Evolutionary conservation across 352 stramenopile genomes (phyloP).

Genomic region (Thraustochytrium sp.): DNA sequence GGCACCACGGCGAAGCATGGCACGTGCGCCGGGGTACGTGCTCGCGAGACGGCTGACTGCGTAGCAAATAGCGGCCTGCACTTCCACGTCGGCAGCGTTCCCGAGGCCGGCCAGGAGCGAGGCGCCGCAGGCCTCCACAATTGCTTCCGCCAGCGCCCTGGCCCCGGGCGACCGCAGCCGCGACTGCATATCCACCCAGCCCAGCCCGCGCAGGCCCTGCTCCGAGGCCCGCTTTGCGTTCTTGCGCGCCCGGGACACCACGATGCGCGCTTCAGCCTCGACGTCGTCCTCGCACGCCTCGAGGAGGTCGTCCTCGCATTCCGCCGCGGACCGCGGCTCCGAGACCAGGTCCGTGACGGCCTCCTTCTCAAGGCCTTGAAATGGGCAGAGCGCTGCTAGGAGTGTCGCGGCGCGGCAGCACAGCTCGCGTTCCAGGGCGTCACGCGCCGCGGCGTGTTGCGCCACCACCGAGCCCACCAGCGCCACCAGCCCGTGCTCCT

Average conservation of each 20-base stretch:
- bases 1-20: not conserved
- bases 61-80: not conserved
- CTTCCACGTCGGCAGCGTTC: not conserved
- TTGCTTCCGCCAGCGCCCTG: not conserved
- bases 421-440: not conserved
- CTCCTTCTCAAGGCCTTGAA: constrained; percentile 29
- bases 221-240: not conserved
- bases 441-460: not conserved
- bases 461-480: not conserved
- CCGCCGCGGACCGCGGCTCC: not conserved
- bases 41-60: not conserved
- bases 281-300: not conserved
- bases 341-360: not conserved
- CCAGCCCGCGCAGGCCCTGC: not conserved
- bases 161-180: not conserved
- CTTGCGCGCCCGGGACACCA: not conserved
- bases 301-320: not conserved
- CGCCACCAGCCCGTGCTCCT: not conserved
- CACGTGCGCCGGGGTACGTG: not conserved
- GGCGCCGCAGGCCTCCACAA: not conserved
- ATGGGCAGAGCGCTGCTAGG: not conserved
- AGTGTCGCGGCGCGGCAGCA: not conserved
- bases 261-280: not conserved
- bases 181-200: not conserved
- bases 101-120: not conserved